Evolutionary conservation across 2,329 filamentous ascomycete genomes (phyloP), one percentile per base, ranked within the genome.

Genomic region (Exophiala lecanii-corni): DNA sequence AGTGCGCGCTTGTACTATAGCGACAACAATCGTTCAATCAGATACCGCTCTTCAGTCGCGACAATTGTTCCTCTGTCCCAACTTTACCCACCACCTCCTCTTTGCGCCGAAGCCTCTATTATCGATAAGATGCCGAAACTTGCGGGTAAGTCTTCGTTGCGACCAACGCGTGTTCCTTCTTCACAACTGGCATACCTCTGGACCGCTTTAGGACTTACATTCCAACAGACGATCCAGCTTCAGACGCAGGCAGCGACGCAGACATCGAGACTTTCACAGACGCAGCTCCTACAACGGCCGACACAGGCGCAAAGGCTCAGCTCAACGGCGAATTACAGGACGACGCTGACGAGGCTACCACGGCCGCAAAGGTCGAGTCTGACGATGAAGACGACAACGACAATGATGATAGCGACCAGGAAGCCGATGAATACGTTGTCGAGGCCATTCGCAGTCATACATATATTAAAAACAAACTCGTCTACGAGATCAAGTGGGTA

Each of bases 401-500:
- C 49, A 39, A 59, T 47, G 37, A 16, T 16, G 30, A 39, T 9
- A 18, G 19, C 4, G 20, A 32, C 9, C 23, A 35, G 7, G 43
- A 38, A 30, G 38, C 19, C 33, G 49, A 52, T n/a, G n/a, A 37
- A 30, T 47, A 43, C 31, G 33, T 9, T 31, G 40, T 50, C 9
- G 39, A 47, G 31, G 45, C 23, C 9, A 44, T 46, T 16, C 36
- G n/a, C 13, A 9, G 39, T 9, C 36, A 49, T 23, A 19, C 23
- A 16, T 20, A 42, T 21, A 4, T 16, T 21, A 43, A 47, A 25
- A 36, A 32, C 16, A 5, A 18, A 17, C 39, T 72, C 17, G 45
- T 62, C 25, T 61, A 70, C 15, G 50, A 61, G 5, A 67, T 72
- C 20, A 72, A 72, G 53, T 73, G 70, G 70, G 65, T 66, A 48